A percentile compares a stretch with the other conserved stretches of the same genome.
phyloP scores from a whole-genome alignment of 352 stramenopile genomes.

The Phytophthora meadii region DNA sequence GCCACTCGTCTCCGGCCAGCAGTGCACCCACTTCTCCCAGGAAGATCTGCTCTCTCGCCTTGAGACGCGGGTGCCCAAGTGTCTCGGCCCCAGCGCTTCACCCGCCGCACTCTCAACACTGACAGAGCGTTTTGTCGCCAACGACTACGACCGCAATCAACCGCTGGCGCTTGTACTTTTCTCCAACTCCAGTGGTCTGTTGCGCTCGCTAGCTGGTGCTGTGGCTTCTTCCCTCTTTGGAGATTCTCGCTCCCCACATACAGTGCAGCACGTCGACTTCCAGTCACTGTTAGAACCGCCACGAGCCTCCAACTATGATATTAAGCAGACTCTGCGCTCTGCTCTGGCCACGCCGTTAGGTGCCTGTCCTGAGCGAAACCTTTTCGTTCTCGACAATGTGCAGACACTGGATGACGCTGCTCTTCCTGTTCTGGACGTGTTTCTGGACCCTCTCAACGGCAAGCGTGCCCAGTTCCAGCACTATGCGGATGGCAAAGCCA shows the following conservation, averaged over 20 bases:
- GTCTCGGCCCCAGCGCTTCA: constrained; percentile 42
- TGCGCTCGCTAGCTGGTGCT: constrained; percentile 41
- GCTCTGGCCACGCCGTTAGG: constrained; percentile 42
- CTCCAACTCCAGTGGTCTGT: constrained; percentile 48
- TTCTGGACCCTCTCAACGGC: constrained; percentile 76
- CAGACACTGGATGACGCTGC: constrained; percentile 50
- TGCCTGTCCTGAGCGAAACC: constrained; percentile 53
- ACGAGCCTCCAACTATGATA: constrained; percentile 48
- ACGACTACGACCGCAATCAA: constrained; percentile 61
- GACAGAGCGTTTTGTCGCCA: constrained; percentile 50
- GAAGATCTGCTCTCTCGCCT: constrained; percentile 58
- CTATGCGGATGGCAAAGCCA: constrained; percentile 27
- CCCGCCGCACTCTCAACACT: constrained; percentile 42
- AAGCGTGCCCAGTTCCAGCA: constrained; percentile 67
- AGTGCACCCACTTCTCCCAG: constrained; percentile 42
- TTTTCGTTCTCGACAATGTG: constrained; percentile 64
- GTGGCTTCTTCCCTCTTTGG: constrained; percentile 49
- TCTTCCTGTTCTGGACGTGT: constrained; percentile 70
- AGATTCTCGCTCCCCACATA: constrained; percentile 17
- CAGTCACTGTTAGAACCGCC: constrained; percentile 32
- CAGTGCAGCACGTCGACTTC: constrained; percentile 41
- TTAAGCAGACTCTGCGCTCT: constrained; percentile 54
- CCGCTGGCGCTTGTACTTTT: constrained; percentile 64
- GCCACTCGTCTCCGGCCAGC: constrained; percentile 16
- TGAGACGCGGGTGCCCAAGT: constrained; percentile 46